Base-by-base conservation (phyloP, 176 grass and related monocot species). In the Aegilops tauschii region DNA sequence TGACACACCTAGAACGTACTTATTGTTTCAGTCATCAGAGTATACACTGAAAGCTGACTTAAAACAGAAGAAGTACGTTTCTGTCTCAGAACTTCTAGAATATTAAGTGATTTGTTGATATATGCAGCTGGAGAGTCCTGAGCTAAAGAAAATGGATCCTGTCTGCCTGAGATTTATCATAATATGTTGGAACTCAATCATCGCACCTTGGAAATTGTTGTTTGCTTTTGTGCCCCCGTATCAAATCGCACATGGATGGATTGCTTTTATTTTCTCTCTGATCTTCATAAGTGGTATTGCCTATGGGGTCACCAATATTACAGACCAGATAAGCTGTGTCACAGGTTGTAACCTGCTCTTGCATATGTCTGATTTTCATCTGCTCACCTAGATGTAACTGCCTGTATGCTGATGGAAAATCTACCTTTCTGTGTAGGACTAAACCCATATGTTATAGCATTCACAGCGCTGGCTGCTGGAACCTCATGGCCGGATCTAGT, bases 401-500 rank as follows among this genome's bases (percentile, higher is more conserved):
- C 30, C 20, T 1, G 0, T 68, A 32, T 87, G n/a, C 21, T 83
- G 80, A 83, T 70, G 31, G 31, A 54, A 73, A 65, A 29, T 85
- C 11, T 37, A 79, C 49, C 49, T 87, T 10, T 80, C 45, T 78
- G 5, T 83, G 29, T 87, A 98, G 96, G 96, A 84, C 52, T 98
- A 86, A 92, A 88, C 78, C 88, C 96, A 77, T 98, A 95, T 77
- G 90, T 98, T 37, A 98, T 98, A 91, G 93, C 96, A 79, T 95
- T 98, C 77, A 98, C 96, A 56, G 96, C 93, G 76, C 90, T 98
- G 65, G 95, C 93, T 0, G 67, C 85, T 81, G 96, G 96, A 84
- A 98, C 96, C 18, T 95, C 96, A 31, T 98, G 96, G 96, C 93
- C 93, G 3, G 96, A 98, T 90, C 80, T 98, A 67, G 92, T 98